A percentile compares a stretch with the other conserved stretches of the same genome.
Evolutionary conservation across 2,329 filamentous ascomycete species (phyloP).

Genomic region (Penicillium sp.): DNA sequence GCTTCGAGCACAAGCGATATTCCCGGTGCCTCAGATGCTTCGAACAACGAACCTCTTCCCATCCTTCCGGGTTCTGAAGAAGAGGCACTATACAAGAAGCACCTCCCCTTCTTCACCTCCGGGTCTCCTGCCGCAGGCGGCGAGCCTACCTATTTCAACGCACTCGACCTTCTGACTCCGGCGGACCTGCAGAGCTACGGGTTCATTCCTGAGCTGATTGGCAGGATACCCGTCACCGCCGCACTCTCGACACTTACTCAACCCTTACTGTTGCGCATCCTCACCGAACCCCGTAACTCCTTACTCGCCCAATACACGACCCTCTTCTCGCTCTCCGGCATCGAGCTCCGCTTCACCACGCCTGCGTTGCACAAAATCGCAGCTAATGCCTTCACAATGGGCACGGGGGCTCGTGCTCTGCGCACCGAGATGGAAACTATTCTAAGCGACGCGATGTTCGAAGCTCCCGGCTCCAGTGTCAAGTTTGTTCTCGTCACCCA

Average conservation of each 20-base stretch:
- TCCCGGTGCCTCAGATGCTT: slow-evolving; percentile 22
- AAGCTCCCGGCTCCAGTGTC: slow-evolving; percentile 64
- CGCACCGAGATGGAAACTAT: slow-evolving; percentile 80
- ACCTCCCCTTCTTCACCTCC: slow-evolving; percentile 59
- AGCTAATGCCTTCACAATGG: slow-evolving; percentile 63
- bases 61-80: slow-evolving; percentile 64
- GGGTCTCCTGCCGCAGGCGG: slow-evolving; percentile 47
- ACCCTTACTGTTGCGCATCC: slow-evolving; percentile 72
- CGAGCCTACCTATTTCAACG: slow-evolving; percentile 53
- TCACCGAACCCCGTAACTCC: slow-evolving; percentile 89
- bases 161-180: slow-evolving; percentile 71
- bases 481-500: slow-evolving; percentile 74
- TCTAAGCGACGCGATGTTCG: slow-evolving; percentile 76
- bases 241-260: slow-evolving; percentile 74
- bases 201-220: slow-evolving; percentile 92
- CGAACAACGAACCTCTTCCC: slow-evolving; percentile 44
- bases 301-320: slow-evolving; percentile 85
- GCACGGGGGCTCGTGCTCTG: slow-evolving; percentile 75
- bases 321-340: slow-evolving; percentile 75
- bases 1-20: slow-evolving; percentile 33
- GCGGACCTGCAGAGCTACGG: slow-evolving; percentile 79
- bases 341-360: slow-evolving; percentile 78
- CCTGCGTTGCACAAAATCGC: slow-evolving; percentile 80
- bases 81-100: slow-evolving; percentile 58
- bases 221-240: slow-evolving; percentile 87